These are phyloP conservation scores for Alternaria arborescens DNA, from an alignment of 2,329 filamentous ascomycete genomes.

Conservation along the genomic window DNA sequence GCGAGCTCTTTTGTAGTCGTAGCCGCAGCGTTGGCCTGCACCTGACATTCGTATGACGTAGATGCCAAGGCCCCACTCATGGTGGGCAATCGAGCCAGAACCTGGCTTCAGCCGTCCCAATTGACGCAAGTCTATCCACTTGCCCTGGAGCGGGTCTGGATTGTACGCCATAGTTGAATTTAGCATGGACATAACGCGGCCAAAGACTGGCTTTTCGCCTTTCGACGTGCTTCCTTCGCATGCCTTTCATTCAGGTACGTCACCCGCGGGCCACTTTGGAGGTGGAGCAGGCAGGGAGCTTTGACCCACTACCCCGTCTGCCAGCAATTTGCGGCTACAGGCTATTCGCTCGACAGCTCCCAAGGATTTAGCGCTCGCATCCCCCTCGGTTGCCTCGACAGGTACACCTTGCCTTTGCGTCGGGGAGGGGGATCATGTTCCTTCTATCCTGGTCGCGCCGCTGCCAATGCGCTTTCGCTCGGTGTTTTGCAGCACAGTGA, in stretches of 20 bases:
- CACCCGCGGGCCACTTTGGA: constrained; percentile 9
- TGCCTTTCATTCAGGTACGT: constrained; percentile 25
- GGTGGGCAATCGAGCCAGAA: constrained; percentile 20
- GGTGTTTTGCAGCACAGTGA: constrained; percentile 1
- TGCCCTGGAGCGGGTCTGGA: constrained; percentile 27
- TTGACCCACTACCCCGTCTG: constrained; percentile 15
- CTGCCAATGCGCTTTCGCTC: constrained; percentile 11
- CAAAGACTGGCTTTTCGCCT: constrained; percentile 8
- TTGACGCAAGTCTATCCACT: constrained; percentile 23
- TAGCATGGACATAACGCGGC: constrained; percentile 17
- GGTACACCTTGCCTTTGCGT: constrained; percentile 12
- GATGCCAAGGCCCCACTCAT: constrained; percentile 22
- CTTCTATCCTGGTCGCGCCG: constrained; percentile 8
- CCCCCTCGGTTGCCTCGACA: constrained; percentile 15
- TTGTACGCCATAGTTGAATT: constrained; percentile 15
- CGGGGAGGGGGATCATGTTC: constrained; percentile 1
- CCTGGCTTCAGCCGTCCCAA: constrained; percentile 32
- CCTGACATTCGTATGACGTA: constrained; percentile 46
- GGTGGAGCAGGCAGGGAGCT: constrained; percentile 14
- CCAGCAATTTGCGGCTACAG: constrained; percentile 13
- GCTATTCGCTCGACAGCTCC: background rate
- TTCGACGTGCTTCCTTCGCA: constrained; percentile 11
- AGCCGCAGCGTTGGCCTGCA: constrained; percentile 31
- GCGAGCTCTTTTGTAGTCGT: constrained; percentile 45
- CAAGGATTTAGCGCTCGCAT: constrained; percentile 17